phyloP scores from a whole-genome alignment of 768 basidiomycete species.

The Amanita pallidorosea region DNA sequence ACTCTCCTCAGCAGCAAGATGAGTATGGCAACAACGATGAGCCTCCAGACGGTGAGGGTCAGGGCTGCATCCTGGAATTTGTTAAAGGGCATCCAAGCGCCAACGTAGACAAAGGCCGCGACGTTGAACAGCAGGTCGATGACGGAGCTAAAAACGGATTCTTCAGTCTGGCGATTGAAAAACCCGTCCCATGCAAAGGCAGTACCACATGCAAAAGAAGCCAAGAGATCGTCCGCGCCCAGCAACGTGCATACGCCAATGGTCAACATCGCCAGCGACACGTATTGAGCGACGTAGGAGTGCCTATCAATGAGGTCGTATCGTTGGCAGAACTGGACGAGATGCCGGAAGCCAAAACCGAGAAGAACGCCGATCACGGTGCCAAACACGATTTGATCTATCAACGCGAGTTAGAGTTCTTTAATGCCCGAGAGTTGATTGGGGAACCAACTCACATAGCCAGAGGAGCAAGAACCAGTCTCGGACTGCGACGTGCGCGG shows the following conservation, averaged over 20 bases:
- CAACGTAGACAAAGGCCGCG: conserved; percentile 91
- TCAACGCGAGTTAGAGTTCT: not conserved
- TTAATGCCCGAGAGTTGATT: not conserved
- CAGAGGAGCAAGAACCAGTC: conserved; percentile 87
- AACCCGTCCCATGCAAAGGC: conserved; percentile 97
- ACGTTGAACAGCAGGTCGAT: conserved; percentile 95
- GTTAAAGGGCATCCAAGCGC: conserved; percentile 94
- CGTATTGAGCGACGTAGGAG: conserved; percentile 89
- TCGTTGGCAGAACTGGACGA: conserved; percentile 89
- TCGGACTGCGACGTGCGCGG: conserved; percentile 52
- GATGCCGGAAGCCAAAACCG: conserved; percentile 72
- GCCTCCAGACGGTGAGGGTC: conserved; percentile 72
- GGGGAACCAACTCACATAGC: conserved; percentile 50
- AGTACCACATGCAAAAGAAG: conserved; percentile 90
- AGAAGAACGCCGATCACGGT: conserved; percentile 63
- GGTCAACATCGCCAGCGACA: conserved; percentile 73
- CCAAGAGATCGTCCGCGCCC: conserved; percentile 89
- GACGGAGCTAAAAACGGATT: conserved; percentile 90
- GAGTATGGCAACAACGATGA: conserved; percentile 73
- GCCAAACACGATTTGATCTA: conserved; percentile 75
- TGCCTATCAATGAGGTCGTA: conserved; percentile 86
- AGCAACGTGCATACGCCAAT: conserved; percentile 79
- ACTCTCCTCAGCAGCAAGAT: conserved; percentile 78
- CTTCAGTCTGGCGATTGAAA: conserved; percentile 89
- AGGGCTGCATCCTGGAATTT: conserved; percentile 57